Evolutionary conservation across 2,329 filamentous ascomycete genomes (phyloP), one percentile per base, ranked within the genome.

Genomic region (Fusarium tanahbumbuense): DNA sequence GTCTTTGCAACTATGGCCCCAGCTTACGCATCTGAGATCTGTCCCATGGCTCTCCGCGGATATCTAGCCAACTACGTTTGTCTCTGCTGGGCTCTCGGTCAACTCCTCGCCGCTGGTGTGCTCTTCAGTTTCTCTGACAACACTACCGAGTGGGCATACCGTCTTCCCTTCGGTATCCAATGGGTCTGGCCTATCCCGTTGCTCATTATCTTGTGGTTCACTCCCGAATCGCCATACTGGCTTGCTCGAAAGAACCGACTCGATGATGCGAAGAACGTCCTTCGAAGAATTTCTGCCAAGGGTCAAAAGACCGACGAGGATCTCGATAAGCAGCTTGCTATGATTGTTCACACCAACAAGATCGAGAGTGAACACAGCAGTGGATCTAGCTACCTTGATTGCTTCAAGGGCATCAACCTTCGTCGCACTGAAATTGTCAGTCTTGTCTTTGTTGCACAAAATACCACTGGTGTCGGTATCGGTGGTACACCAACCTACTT

Each of bases 331-430:
- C 76, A 80, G 37, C 78, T 84, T 67, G 75, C 80, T 55, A 94
- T 95, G 91, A 97, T 97, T 88, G 87, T 92, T 8, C 78, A 83
- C 47, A 84, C 83, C 3, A 78, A 82, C 60, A 77, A 82, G 58
- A 74, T 84, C 2, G 84, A 86, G 65, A 78, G 79, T 54, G 75
- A 80, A 40, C 73, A 81, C 42, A 76, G 76, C 6, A 67, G 73
- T 0, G 83, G 82, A 0, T 79, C 78, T 6, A 78, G 73, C 3
- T 85, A 86, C 59, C 53, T 73, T 7, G 83, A 87, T 65, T 85
- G 82, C 60, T 87, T 87, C 77, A 77, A 77, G 11, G 84, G 84
- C 9, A 78, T 79, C 10, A 82, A 87, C 61, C 77, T 81, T 2
- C 79, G 82, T 9, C 79, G 83, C 5, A 84, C 83, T 2, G 81